Evolutionary conservation across 257 asterid genomes (phyloP).

Genomic region (Eustoma russellianum): DNA sequence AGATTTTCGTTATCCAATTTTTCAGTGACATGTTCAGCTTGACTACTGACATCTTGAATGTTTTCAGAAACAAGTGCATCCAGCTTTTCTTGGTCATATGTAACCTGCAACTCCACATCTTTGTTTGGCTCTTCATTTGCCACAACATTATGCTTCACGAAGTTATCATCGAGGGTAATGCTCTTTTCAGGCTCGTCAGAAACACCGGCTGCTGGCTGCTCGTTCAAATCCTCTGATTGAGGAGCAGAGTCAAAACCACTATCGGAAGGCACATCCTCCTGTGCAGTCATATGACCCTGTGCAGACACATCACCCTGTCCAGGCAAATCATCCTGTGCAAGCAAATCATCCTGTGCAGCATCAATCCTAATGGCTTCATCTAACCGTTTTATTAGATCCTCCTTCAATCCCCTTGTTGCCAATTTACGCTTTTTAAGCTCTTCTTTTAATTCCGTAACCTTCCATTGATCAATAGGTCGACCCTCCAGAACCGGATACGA

Average conservation of each 20-base stretch:
- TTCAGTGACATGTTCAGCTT: conserved; percentile 17
- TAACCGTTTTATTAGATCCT: conserved; percentile 64
- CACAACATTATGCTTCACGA: too few species aligned
- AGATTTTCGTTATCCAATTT: conserved; percentile 12
- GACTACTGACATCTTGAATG: background rate
- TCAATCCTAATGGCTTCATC: conserved; percentile 67
- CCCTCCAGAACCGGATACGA: conserved; percentile 56
- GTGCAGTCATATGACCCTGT: conserved; percentile 8
- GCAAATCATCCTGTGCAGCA: conserved; percentile 17
- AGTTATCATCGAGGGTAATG: background rate
- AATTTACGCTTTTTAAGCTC: conserved; percentile 75
- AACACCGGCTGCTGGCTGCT: conserved; percentile 13
- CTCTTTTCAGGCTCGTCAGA: background rate
- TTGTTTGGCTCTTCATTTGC: background rate
- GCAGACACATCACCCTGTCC: too few species aligned
- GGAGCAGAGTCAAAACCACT: conserved; percentile 14
- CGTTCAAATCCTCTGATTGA: conserved; percentile 23
- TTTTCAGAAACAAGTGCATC: background rate
- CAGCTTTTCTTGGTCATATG: conserved; percentile 3
- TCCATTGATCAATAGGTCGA: conserved; percentile 82
- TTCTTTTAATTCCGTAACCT: conserved; percentile 85
- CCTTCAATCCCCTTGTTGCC: conserved; percentile 71
- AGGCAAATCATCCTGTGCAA: background rate
- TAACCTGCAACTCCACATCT: conserved; percentile 1
- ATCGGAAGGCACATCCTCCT: conserved; percentile 16